phyloP scores from a whole-genome alignment of 2,329 filamentous ascomycete species.

The Aureobasidium sp. region DNA sequence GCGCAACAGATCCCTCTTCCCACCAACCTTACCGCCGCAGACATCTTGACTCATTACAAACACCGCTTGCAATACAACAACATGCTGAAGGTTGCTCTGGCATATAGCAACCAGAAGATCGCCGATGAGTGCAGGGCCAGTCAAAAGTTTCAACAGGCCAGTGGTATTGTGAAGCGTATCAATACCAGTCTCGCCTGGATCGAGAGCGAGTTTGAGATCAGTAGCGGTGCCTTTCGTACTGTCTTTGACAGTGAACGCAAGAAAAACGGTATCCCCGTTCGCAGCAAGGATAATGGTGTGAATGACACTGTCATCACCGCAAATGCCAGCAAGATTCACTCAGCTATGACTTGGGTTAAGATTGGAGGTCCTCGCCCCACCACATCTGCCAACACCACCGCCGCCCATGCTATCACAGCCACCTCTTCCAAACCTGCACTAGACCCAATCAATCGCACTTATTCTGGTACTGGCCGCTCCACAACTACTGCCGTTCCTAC shows the following conservation, averaged over 20 bases:
- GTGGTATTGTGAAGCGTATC: neutral
- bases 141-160: neutral
- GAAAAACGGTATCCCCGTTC: neutral
- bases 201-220: neutral
- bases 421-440: too few relatives aligned
- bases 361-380: neutral
- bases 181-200: neutral
- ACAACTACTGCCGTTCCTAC: too few relatives aligned
- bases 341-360: neutral
- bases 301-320: neutral
- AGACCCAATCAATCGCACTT: too few relatives aligned
- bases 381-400: too few relatives aligned
- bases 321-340: neutral
- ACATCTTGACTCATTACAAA: neutral
- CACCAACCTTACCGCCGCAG: neutral
- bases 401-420: too few relatives aligned
- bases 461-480: too few relatives aligned
- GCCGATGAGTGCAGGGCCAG: neutral
- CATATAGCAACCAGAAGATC: neutral
- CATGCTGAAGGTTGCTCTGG: neutral
- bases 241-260: neutral
- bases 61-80: neutral
- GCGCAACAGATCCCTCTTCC: neutral
- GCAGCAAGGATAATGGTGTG: neutral
- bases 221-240: neutral